Evolutionary conservation across 805 yeast species (phyloP), one percentile per base, ranked within the genome.

Genomic region (Lipomyces chichibuensis): DNA sequence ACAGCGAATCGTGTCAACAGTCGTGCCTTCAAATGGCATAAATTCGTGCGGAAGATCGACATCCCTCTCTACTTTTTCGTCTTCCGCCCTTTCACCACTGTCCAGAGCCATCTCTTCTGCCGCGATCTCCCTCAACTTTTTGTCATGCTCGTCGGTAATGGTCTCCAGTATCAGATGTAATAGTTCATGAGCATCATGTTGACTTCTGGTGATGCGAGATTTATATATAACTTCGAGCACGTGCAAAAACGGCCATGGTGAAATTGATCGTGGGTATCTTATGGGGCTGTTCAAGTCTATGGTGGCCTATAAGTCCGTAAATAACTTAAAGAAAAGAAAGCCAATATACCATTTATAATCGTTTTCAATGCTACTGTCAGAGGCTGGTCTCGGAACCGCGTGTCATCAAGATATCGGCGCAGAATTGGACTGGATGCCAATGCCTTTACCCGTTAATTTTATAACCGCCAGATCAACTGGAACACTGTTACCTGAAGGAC

Each of bases 181-280:
- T 70, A 95, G 82, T 74, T 94, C 99, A 73, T 95, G 98, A 0
- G 98, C 97, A 79, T 94, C 99, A 74, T 94, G 97, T 77, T 95
- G 99, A 57, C 85, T 85, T 46, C 89, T 80, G 1, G 96, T 88
- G 33, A 95, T 88, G 70, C 85, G 86, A 2, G 93, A 87, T 64
- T 87, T 84, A 78, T 88, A 90, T 17, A 90, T 87, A 9, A 77
- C 77, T 74, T 94, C 98, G 60, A 95, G 78, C 11, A 86, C 88
- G 62, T 84, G 88, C 23, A 94, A 79, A 59, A 93, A 84, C 0
- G 91, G 88, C 93, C 96, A 89, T 0, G 91, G 92, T 0, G 93
- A 86, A 4, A 88, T 78, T 8, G 87, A 82, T 63, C 84, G 81
- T 0, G 87, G 77, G 0, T 84, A 73, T 60, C 82, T 76, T 29